Percentiles rank a stretch among this genome's conserved stretches.
Conservation (phyloP, 176 grass and related monocot genomes). For the Ensete glaucum region DNA sequence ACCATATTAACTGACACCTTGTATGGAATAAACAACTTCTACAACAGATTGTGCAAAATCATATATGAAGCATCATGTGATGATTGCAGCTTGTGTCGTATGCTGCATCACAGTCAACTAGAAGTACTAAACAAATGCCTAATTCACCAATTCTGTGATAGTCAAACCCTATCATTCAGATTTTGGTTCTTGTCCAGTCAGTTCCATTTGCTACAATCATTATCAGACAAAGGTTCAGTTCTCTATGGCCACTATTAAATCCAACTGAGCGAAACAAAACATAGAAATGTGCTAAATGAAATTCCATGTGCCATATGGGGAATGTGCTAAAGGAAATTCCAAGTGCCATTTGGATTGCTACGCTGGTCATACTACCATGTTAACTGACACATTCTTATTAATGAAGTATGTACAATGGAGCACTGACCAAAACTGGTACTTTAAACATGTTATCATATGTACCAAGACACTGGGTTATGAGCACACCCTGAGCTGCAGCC, state of each 20-base stretch:
- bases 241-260: not conserved
- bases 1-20: not conserved
- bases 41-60: not conserved
- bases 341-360: too few species aligned
- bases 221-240: not conserved
- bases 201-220: not conserved
- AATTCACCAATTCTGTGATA: too few species aligned
- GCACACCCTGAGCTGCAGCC: not conserved
- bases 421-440: not conserved
- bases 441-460: not conserved
- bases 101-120: not conserved
- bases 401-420: not conserved
- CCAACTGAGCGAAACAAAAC: not conserved
- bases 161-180: too few species aligned
- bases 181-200: not conserved
- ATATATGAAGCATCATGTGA: not conserved
- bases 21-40: not conserved
- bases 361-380: not conserved
- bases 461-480: not conserved
- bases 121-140: too few species aligned
- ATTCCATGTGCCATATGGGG: too few species aligned
- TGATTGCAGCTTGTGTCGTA: too few species aligned
- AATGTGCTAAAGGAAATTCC: too few species aligned
- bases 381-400: not conserved
- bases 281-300: not conserved